These are phyloP conservation scores for Prunella vulgaris DNA, from an alignment of 257 asterid genomes.

Conservation along the genomic window DNA sequence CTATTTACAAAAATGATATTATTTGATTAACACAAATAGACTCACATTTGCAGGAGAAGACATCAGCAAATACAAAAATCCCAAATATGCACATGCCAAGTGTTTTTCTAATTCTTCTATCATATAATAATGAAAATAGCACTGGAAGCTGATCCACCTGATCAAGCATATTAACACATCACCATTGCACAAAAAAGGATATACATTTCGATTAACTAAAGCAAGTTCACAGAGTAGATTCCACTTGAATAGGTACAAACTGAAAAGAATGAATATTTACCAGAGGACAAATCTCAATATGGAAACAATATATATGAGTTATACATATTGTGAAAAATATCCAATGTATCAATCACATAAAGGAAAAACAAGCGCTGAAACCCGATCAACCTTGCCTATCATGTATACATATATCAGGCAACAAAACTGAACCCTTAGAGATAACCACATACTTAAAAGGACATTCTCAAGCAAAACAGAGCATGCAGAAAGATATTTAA, in stretches of 20 bases:
- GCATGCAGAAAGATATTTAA: neutral
- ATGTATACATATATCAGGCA: neutral
- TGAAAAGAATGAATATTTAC: neutral
- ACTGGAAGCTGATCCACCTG: neutral
- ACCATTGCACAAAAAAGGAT: neutral
- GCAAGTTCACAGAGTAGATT: neutral
- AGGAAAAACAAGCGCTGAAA: neutral
- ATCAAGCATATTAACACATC: neutral
- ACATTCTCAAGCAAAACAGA: slow-evolving; percentile 6
- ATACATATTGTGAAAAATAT: neutral
- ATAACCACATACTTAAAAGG: neutral
- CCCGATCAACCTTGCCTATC: neutral
- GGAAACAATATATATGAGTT: neutral
- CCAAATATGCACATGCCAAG: neutral
- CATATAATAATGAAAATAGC: neutral
- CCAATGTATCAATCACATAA: neutral
- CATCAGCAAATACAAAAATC: neutral
- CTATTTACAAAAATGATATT: neutral
- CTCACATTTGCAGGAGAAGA: neutral
- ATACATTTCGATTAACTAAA: neutral
- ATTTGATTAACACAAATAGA: neutral
- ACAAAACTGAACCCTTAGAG: neutral
- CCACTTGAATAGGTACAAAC: neutral
- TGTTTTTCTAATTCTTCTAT: neutral
- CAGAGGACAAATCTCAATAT: neutral